Conservation (phyloP, 1,284 basidiomycete species). For the Puccinia polysora region DNA sequence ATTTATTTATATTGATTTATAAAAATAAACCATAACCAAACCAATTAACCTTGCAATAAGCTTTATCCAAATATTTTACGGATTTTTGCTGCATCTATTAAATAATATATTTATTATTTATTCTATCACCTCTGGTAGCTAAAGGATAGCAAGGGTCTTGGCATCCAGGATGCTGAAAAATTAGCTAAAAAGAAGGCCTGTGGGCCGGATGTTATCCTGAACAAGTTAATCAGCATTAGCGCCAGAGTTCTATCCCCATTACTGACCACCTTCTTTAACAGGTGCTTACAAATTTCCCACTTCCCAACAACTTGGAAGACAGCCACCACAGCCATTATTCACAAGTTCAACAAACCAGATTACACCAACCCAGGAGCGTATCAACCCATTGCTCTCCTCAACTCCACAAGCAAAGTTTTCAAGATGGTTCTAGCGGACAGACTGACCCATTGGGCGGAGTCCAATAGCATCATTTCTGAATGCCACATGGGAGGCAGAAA, state of each 20-base stretch:
- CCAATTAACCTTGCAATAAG: no score
- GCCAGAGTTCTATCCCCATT: no score
- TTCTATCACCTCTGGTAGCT: no score
- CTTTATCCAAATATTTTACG: no score
- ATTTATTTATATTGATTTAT: no score
- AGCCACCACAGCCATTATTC: neutral
- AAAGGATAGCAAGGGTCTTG: no score
- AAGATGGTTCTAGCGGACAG: neutral
- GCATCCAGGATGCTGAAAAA: no score
- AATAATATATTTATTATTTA: no score
- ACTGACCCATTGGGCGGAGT: neutral
- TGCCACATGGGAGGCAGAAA: neutral
- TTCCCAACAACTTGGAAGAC: neutral
- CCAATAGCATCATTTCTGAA: neutral
- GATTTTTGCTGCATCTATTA: no score
- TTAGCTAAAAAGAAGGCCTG: slow-evolving; percentile 3
- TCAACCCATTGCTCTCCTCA: neutral
- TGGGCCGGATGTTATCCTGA: no score
- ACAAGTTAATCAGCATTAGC: no score
- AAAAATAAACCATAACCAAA: no score
- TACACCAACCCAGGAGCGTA: neutral
- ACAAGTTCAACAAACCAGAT: neutral
- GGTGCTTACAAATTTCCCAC: neutral
- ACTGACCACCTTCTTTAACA: neutral
- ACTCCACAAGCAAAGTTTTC: neutral